phyloP scores from a whole-genome alignment of 257 asterid genomes.

The Salvia hispanica region DNA sequence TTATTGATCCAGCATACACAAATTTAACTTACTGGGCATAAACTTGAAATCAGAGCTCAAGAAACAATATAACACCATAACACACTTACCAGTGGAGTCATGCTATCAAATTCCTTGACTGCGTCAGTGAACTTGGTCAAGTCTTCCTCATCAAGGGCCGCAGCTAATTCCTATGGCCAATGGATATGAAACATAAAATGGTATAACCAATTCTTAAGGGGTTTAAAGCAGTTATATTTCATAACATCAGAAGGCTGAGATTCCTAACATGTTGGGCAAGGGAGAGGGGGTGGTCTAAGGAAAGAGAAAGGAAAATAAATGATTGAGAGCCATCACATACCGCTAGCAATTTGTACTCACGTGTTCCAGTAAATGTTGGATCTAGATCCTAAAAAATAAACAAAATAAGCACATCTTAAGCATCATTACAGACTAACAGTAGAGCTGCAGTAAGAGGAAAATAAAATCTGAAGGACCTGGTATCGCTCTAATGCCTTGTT shows the following conservation, averaged over 20 bases:
- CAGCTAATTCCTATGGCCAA: constrained; percentile 66
- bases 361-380: constrained; percentile 95
- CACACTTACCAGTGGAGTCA: constrained; percentile 79
- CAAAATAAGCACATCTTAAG: constrained; percentile 22
- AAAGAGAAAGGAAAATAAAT: too few species aligned
- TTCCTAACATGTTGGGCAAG: background rate
- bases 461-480: constrained; percentile 54
- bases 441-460: constrained; percentile 13
- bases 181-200: constrained; percentile 22
- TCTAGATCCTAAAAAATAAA: constrained; percentile 71
- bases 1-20: constrained; percentile 10
- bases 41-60: constrained; percentile 28
- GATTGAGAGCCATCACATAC: constrained; percentile 43
- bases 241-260: constrained; percentile 12
- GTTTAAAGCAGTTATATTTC: background rate
- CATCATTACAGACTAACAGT: background rate
- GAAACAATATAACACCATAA: background rate
- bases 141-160: constrained; percentile 94
- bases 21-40: too few species aligned
- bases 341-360: constrained; percentile 77
- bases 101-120: constrained; percentile 93
- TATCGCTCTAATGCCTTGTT: constrained; percentile 85
- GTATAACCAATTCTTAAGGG: constrained; percentile 28
- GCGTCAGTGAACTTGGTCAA: constrained; percentile 91
- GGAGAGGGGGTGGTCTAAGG: too few species aligned